A percentile compares a stretch with the other conserved stretches of the same genome.
phyloP scores from a whole-genome alignment of 345 rosid genomes.

The Noccaea bulbosa region DNA sequence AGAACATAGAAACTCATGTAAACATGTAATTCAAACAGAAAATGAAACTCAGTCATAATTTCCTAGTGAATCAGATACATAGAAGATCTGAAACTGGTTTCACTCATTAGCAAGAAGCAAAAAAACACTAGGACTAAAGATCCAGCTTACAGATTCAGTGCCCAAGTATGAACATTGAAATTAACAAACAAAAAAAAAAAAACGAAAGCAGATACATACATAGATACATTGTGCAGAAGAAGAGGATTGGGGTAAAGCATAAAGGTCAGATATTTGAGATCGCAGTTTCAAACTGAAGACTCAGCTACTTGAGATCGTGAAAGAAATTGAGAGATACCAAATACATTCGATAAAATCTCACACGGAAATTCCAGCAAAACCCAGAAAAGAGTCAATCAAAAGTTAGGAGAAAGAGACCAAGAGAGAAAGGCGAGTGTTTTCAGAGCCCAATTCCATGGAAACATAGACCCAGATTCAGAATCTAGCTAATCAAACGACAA shows the following conservation, averaged over 20 bases:
- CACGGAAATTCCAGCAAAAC: constrained; percentile 34
- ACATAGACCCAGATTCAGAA: constrained; percentile 37
- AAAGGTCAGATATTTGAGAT: constrained; percentile 26
- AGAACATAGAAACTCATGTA: constrained; percentile 31
- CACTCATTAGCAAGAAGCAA: background rate
- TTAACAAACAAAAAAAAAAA: constrained; percentile 12
- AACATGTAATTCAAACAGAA: constrained; percentile 15
- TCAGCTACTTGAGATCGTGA: constrained; percentile 21
- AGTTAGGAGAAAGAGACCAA: constrained; percentile 5
- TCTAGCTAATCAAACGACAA: constrained; percentile 22
- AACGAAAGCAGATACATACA: constrained; percentile 23
- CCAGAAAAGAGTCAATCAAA: constrained; percentile 24
- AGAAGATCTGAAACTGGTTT: constrained; percentile 25
- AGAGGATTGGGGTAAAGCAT: constrained; percentile 13
- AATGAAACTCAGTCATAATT: constrained; percentile 17
- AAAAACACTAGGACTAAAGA: constrained; percentile 2
- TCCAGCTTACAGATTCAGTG: background rate
- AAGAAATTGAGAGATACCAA: constrained; percentile 8
- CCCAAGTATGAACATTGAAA: constrained; percentile 24
- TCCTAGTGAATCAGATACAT: constrained; percentile 12
- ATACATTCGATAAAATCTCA: constrained; percentile 16
- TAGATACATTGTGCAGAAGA: constrained; percentile 31
- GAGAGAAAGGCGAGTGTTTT: constrained; percentile 24
- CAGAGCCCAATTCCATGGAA: constrained; percentile 31
- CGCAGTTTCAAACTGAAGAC: constrained; percentile 28